Evolutionary conservation across 2,329 filamentous ascomycete species (phyloP), one percentile per base, ranked within the genome.

Genomic region (Ophiocordyceps sinensis): DNA sequence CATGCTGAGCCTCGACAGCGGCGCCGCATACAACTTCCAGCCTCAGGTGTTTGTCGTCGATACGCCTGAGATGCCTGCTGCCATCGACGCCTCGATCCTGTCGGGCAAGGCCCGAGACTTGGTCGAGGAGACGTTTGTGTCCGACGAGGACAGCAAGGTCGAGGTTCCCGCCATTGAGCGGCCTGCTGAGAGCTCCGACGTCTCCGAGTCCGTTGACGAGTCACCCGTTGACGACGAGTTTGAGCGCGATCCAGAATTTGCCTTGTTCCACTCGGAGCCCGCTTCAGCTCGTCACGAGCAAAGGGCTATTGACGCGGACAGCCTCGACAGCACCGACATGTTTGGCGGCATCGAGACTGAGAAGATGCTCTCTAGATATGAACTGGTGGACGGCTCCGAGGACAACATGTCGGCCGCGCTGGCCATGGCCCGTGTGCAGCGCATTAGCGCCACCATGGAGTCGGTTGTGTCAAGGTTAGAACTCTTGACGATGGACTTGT

Each of bases 11-110:
- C 59, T 87, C 37, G 73, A 73, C 53, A 57, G 63, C 41, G 30
- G 12, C 29, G 59, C 64, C 41, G 65, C 67, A 44, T 78, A 71
- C 59, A 69, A 67, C 57, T 79, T 75, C 58, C 78, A 82, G 55
- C 78, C 79, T 21, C 77, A 79, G 55, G 79, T 84, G 38, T 93
- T 83, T 53, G 75, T 85, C 39, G 75, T 88, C n/a, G 77, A 83
- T 47, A 72, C 84, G 2, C 79, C 81, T 2, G 73, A 80, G 49
- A 66, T 81, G 23, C 79, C 81, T 5, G 61, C 67, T 36, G 53
- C 63, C 21, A 70, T 88, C 49, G 67, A 81, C 54, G 63, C 73
- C 6, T 68, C 73, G 21, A 55, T 71, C 21, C 67, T 91, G n/a
- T 79, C 79, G 5, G 83, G 82, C 53, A 91, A 91, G 70, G 63